Evolutionary conservation across 352 stramenopile species (phyloP).

Genomic region (Stramenopiles sp.): DNA sequence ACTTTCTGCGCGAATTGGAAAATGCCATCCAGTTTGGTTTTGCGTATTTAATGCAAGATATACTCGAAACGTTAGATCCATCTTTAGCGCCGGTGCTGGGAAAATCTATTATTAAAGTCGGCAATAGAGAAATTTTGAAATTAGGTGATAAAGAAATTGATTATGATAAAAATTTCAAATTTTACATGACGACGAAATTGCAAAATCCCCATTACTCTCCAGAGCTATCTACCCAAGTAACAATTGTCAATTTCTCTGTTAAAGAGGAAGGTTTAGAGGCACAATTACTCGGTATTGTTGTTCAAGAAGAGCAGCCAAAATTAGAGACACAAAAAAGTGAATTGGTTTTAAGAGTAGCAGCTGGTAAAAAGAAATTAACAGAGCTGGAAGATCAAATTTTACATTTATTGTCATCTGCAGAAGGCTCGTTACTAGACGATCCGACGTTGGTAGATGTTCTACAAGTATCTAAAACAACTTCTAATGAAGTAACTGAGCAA

Average conservation of each 20-base stretch:
- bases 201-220: slow-evolving; percentile 72
- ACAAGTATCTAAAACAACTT: slow-evolving; percentile 66
- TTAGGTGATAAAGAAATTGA: slow-evolving; percentile 66
- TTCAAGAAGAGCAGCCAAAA: slow-evolving; percentile 75
- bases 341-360: slow-evolving; percentile 62
- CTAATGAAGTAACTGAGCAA: slow-evolving; percentile 70
- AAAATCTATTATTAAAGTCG: slow-evolving; percentile 74
- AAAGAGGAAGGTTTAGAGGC: slow-evolving; percentile 72
- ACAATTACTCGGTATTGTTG: slow-evolving; percentile 64
- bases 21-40: slow-evolving; percentile 75
- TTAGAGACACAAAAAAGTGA: slow-evolving; percentile 77
- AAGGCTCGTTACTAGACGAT: slow-evolving; percentile 74
- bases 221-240: slow-evolving; percentile 73
- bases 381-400: slow-evolving; percentile 80
- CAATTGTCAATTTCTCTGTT: slow-evolving; percentile 73
- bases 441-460: slow-evolving; percentile 72
- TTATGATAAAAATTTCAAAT: slow-evolving; percentile 63
- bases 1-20: slow-evolving; percentile 38
- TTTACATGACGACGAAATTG: slow-evolving; percentile 79
- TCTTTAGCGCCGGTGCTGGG: slow-evolving; percentile 65
- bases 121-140: slow-evolving; percentile 72
- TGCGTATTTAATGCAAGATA: slow-evolving; percentile 66
- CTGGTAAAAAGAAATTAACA: slow-evolving; percentile 69
- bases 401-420: slow-evolving; percentile 71
- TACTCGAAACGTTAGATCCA: slow-evolving; percentile 56